phyloP scores from a whole-genome alignment of 805 yeast genomes.

The Torulaspora gathmanii region DNA sequence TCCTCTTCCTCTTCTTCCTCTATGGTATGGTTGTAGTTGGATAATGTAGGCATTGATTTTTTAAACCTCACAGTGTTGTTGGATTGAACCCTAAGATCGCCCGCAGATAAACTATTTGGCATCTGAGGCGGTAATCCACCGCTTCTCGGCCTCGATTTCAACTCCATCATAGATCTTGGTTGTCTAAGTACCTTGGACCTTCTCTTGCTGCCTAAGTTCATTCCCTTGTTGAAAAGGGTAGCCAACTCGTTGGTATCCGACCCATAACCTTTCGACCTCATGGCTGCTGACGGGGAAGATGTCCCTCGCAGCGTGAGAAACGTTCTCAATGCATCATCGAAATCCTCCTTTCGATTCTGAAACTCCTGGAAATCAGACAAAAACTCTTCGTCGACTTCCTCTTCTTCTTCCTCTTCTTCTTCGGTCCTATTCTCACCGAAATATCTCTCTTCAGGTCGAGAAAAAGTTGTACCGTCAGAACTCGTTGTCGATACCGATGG shows the following conservation, averaged over 20 bases:
- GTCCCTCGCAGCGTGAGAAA: conserved; percentile 15
- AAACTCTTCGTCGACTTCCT: conserved; percentile 26
- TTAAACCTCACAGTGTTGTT: conserved; percentile 25
- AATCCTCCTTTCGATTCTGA: conserved; percentile 24
- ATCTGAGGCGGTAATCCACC: conserved; percentile 10
- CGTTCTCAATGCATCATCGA: conserved; percentile 27
- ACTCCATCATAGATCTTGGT: conserved; percentile 34
- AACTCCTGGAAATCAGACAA: conserved; percentile 31
- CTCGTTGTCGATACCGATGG: conserved; percentile 27
- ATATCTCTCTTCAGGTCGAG: conserved; percentile 17
- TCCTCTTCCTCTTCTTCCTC: conserved; percentile 17
- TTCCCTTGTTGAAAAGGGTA: conserved; percentile 14
- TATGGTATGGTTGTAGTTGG: conserved; percentile 15
- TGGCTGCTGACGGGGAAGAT: not conserved
- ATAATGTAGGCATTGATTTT: conserved; percentile 29
- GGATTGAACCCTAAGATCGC: conserved; percentile 23
- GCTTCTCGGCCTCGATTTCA: conserved; percentile 19
- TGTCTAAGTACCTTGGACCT: conserved; percentile 21
- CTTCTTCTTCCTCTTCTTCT: conserved; percentile 18
- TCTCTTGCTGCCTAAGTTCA: conserved; percentile 10
- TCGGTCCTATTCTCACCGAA: conserved; percentile 16
- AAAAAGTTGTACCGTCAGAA: conserved; percentile 32
- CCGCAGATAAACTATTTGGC: conserved; percentile 29
- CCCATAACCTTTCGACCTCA: not conserved
- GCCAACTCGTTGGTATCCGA: conserved; percentile 13